Percentiles rank a stretch among this genome's conserved stretches.
Evolutionary conservation across 805 yeast genomes (phyloP).

Genomic region (Debaryomyces prosopidis): DNA sequence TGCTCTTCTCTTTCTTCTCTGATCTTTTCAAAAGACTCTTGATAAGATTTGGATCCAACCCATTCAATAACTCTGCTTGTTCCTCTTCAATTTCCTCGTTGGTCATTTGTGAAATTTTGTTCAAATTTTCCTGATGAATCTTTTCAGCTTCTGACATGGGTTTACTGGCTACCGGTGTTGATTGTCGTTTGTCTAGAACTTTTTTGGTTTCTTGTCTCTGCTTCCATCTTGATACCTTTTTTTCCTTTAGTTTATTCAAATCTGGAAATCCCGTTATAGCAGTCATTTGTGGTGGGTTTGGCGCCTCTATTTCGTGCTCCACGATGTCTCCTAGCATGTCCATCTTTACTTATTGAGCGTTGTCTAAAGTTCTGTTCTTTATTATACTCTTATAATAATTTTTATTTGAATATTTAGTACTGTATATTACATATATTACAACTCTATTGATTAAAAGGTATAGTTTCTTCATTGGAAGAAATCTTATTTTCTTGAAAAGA

Average conservation of each 20-base stretch:
- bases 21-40: conserved; percentile 58
- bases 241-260: conserved; percentile 22
- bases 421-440: background rate
- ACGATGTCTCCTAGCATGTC: conserved; percentile 72
- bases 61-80: conserved; percentile 62
- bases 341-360: conserved; percentile 42
- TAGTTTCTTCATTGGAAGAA: background rate
- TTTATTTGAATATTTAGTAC: background rate
- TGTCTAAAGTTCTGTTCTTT: no score
- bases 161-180: background rate
- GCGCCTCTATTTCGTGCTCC: conserved; percentile 51
- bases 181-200: conserved; percentile 6
- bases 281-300: conserved; percentile 30
- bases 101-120: conserved; percentile 60
- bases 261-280: conserved; percentile 37
- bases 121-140: conserved; percentile 75
- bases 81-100: conserved; percentile 64
- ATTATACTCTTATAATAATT: no score
- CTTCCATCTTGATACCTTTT: conserved; percentile 52
- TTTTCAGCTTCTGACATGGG: conserved; percentile 60
- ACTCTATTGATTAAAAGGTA: background rate
- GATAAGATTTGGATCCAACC: conserved; percentile 68
- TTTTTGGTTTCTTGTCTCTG: conserved; percentile 33
- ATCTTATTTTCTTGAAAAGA: background rate
- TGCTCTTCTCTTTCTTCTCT: conserved; percentile 41